Conservation (phyloP, 1,139 yeast species). For the Sugiyamaella paludigena region DNA sequence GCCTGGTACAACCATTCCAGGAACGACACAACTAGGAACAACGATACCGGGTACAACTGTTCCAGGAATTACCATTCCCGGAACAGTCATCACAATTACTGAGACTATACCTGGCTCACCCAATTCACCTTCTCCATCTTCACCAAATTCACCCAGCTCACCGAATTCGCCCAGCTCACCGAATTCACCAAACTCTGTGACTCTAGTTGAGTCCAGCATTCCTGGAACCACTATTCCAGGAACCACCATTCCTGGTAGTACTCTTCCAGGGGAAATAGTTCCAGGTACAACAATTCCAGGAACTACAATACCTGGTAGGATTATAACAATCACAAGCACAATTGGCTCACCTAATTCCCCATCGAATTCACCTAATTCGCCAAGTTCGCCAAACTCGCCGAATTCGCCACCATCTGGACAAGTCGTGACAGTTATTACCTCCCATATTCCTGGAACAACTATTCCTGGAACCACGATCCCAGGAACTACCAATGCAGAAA, state of each 20-base stretch:
- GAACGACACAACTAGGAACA: slow-evolving; percentile 14
- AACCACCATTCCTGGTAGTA: slow-evolving; percentile 20
- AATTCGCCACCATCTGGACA: not conserved
- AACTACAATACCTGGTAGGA: slow-evolving; percentile 20
- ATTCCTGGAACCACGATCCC: slow-evolving; percentile 18
- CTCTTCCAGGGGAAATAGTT: slow-evolving; percentile 19
- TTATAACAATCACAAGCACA: slow-evolving; percentile 4
- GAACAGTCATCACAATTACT: slow-evolving; percentile 11
- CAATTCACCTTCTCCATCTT: not conserved
- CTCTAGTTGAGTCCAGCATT: not conserved
- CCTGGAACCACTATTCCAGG: slow-evolving; percentile 17
- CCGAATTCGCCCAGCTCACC: slow-evolving; percentile 1
- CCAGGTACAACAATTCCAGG: slow-evolving; percentile 23
- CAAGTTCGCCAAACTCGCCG: slow-evolving; percentile 1
- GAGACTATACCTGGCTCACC: slow-evolving; percentile 6
- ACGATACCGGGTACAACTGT: slow-evolving; percentile 7
- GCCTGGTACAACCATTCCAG: slow-evolving; percentile 19
- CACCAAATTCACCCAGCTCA: not conserved
- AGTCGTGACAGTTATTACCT: not conserved
- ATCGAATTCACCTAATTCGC: slow-evolving; percentile 4
- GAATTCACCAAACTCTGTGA: not conserved
- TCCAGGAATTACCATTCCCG: slow-evolving; percentile 18
- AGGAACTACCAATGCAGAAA: slow-evolving; percentile 15
- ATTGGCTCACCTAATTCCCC: slow-evolving; percentile 4
- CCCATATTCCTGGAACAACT: slow-evolving; percentile 12